These are phyloP conservation scores for Mycosarcoma maydis DNA, from an alignment of 1,284 basidiomycete genomes.

Conservation along the genomic window DNA sequence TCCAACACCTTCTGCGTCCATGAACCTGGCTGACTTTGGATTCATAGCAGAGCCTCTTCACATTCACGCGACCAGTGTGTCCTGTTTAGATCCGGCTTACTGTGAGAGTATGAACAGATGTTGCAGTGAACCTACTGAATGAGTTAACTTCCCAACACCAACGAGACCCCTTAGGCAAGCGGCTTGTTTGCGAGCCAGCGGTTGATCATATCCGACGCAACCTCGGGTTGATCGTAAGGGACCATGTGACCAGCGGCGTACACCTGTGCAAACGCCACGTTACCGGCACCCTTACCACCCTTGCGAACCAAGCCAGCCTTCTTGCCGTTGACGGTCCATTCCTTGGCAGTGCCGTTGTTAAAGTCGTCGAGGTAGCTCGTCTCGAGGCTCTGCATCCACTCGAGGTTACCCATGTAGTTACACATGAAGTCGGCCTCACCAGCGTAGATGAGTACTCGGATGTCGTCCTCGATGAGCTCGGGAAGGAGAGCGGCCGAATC, in stretches of 20 bases:
- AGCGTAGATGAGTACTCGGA: conserved; percentile 82
- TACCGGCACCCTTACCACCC: conserved; percentile 61
- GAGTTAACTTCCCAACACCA: too few species aligned
- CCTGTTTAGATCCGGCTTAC: too few species aligned
- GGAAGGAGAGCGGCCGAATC: conserved; percentile 79
- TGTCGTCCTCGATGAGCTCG: conserved; percentile 78
- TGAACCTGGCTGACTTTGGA: too few species aligned
- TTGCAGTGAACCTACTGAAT: too few species aligned
- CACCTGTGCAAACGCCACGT: conserved; percentile 53
- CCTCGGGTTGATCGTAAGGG: conserved; percentile 82
- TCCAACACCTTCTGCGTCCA: too few species aligned
- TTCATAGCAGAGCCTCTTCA: too few species aligned
- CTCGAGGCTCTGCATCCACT: conserved; percentile 59
- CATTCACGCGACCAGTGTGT: too few species aligned
- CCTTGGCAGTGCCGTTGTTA: conserved; percentile 46
- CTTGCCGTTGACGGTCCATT: conserved; percentile 52
- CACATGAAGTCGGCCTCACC: conserved; percentile 82
- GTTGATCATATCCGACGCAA: conserved; percentile 73
- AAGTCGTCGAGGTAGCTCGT: conserved; percentile 57
- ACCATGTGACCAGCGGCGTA: conserved; percentile 64
- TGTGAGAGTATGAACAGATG: too few species aligned
- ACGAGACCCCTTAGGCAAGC: conserved; percentile 39
- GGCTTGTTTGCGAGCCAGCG: conserved; percentile 71
- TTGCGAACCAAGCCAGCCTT: conserved; percentile 51
- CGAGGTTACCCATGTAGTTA: conserved; percentile 62